phyloP scores from a whole-genome alignment of 1,284 basidiomycete species.

The Ceratobasidium sp. region DNA sequence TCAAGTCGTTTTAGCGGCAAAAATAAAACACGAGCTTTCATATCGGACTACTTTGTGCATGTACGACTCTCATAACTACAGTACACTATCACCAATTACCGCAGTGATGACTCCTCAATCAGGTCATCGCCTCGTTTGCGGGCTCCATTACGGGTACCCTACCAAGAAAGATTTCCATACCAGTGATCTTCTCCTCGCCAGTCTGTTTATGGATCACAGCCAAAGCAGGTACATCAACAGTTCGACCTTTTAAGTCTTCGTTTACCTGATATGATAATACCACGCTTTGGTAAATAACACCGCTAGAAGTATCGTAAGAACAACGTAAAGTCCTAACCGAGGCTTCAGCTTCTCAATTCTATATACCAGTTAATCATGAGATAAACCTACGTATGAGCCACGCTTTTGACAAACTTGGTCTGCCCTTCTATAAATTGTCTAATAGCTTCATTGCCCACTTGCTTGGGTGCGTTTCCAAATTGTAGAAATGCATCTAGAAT shows the following conservation, averaged over 20 bases:
- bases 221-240: slow-evolving; percentile 18
- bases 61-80: too few relatives aligned
- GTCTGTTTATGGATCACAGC: slow-evolving; percentile 24
- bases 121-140: slow-evolving; percentile 10
- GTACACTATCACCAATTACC: too few relatives aligned
- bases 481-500: slow-evolving; percentile 30
- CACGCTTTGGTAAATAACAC: slow-evolving; percentile 27
- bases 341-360: background rate
- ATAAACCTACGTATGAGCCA: slow-evolving; percentile 36
- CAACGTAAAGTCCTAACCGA: background rate
- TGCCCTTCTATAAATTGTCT: slow-evolving; percentile 15
- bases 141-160: background rate
- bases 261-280: slow-evolving; percentile 23
- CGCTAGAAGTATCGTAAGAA: slow-evolving; percentile 11
- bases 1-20: too few relatives aligned
- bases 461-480: slow-evolving; percentile 24
- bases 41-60: too few relatives aligned
- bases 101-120: background rate
- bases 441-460: slow-evolving; percentile 20
- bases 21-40: too few relatives aligned
- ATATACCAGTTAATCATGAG: background rate
- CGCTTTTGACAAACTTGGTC: background rate
- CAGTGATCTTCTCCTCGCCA: slow-evolving; percentile 6
- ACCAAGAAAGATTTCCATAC: slow-evolving; percentile 35
- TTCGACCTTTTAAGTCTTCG: slow-evolving; percentile 12